Evolutionary conservation across 2,329 filamentous ascomycete species (phyloP).

Genomic region (Macroventuria anomochaeta): DNA sequence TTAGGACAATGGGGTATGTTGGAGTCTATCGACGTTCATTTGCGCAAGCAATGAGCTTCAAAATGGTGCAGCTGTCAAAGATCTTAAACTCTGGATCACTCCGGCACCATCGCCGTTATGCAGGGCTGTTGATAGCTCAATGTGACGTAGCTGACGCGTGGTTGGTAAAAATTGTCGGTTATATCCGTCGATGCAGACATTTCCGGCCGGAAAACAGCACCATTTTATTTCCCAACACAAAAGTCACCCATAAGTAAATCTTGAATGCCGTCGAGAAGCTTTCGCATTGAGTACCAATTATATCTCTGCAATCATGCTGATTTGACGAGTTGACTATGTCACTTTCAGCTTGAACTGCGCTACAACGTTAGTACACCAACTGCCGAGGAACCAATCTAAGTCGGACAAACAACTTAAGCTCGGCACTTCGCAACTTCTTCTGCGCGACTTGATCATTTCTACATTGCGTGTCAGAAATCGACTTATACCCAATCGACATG

Average conservation of each 20-base stretch:
- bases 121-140: background rate
- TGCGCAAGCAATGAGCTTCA: background rate
- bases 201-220: conserved; percentile 3
- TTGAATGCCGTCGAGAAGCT: background rate
- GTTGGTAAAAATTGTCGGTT: too few species aligned
- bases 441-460: background rate
- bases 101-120: conserved; percentile 5
- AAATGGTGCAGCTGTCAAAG: conserved; percentile 4
- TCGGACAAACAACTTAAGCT: background rate
- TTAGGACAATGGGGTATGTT: too few species aligned
- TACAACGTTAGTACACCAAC: background rate
- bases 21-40: background rate
- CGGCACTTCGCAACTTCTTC: background rate
- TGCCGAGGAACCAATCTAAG: background rate
- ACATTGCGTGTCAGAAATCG: too few species aligned
- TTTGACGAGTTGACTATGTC: background rate
- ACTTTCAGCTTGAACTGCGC: background rate
- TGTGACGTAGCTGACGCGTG: conserved; percentile 9
- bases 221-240: background rate
- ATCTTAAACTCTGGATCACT: conserved; percentile 1
- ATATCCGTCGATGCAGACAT: background rate
- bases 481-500: too few species aligned
- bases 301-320: background rate
- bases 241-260: background rate
- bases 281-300: background rate